Base-by-base conservation (phyloP, 331 rosid species). In the Dryas integrifolia region DNA sequence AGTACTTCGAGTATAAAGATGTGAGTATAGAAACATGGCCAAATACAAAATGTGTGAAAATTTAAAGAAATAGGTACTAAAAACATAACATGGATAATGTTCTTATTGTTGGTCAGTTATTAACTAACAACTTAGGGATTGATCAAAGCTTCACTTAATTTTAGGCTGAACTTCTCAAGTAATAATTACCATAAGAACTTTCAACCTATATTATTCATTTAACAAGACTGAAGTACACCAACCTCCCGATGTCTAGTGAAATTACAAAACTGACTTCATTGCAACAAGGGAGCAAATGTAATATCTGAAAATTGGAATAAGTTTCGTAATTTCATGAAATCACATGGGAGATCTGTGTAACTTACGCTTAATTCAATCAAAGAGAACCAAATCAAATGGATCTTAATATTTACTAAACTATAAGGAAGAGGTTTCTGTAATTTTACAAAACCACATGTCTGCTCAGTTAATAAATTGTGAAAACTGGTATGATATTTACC, bases 1-100 rank as follows among this genome's bases (percentile, higher is more conserved):
- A 71, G 9, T 51, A 51, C 16, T 64, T 38, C 53, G 11, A 57
- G 7, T 58, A 47, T 67, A 30, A 79, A 67, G 41, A 61, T 59
- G 71, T 71, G 50, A 73, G 35, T 44, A 58, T 49, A 38, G 43
- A 39, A 9, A 55, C 24, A 39, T 74, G 52, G 59, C 69, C 65
- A 70, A 59, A 76, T 18, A 38, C 10, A 9, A 45, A 21, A 59
- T 58, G 43, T 30, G 64, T 24, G n/a, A 72, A 30, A 30, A 30
- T 2, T 64, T 38, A 62, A 12, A 30, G 69, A 39, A 56, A 70
- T 55, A 39, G 21, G 46, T 35, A 76, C 72, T 43, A 51, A 40
- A 40, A 62, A 26, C 10, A 52, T 3, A 14, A 12, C 16, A 14
- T 0, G 35, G 9, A 52, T 18, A 40, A 44, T 4, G 58, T 45